These are phyloP conservation scores for Heimioporus sp. DNA, from an alignment of 768 basidiomycete species.

Conservation along the genomic window DNA sequence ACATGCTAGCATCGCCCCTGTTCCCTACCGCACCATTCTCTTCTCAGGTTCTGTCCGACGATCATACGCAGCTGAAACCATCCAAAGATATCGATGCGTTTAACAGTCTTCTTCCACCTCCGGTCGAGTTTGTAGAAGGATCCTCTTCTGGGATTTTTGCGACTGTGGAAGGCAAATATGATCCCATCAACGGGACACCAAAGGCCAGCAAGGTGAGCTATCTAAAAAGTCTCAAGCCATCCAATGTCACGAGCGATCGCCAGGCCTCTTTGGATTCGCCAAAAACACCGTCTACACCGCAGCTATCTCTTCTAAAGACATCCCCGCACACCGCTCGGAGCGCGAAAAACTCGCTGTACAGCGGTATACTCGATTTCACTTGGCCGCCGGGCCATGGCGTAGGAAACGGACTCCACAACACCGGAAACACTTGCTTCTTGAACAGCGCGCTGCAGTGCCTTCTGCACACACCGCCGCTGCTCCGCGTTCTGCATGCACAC, in stretches of 20 bases:
- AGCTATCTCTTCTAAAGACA: slow-evolving; percentile 28
- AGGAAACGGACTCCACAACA: slow-evolving; percentile 75
- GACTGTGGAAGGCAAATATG: slow-evolving; percentile 72
- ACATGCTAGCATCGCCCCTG: slow-evolving; percentile 69
- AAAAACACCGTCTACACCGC: slow-evolving; percentile 25
- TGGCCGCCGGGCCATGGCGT: slow-evolving; percentile 54
- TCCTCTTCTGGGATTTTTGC: slow-evolving; percentile 76
- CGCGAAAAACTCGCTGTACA: slow-evolving; percentile 43
- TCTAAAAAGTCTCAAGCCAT: background rate
- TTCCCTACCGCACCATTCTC: slow-evolving; percentile 53
- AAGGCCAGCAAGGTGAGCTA: slow-evolving; percentile 49
- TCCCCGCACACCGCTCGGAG: slow-evolving; percentile 20
- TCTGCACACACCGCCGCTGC: slow-evolving; percentile 86
- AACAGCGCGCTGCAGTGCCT: slow-evolving; percentile 95
- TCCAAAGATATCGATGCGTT: slow-evolving; percentile 72
- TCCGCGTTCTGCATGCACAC: slow-evolving; percentile 57
- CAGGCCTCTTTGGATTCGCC: slow-evolving; percentile 18
- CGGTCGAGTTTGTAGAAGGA: slow-evolving; percentile 81
- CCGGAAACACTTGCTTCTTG: slow-evolving; percentile 93
- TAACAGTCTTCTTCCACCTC: slow-evolving; percentile 76
- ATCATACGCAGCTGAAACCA: slow-evolving; percentile 57
- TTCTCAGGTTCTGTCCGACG: slow-evolving; percentile 47
- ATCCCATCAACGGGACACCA: slow-evolving; percentile 73
- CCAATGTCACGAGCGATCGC: background rate
- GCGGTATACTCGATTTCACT: slow-evolving; percentile 54